Evolutionary conservation across 2,329 filamentous ascomycete species (phyloP), one percentile per base, ranked within the genome.

Genomic region (Magnaporthiopsis poae): DNA sequence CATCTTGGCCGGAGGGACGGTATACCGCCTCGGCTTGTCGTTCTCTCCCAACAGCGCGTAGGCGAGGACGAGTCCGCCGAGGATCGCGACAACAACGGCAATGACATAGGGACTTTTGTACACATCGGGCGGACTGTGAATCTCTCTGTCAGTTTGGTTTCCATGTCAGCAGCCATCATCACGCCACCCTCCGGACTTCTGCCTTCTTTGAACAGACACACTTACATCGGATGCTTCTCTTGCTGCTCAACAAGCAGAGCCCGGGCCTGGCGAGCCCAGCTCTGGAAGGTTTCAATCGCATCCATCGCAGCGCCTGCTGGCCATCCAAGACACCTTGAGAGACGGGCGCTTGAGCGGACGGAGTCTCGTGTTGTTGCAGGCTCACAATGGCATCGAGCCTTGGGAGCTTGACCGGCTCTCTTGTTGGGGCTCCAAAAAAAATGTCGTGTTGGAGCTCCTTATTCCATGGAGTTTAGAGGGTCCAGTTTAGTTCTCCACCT

Each of bases 1-100:
- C 69, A 84, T 77, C 74, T 86, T 84, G n/a, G 90, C 88, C 60
- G 83, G 72, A 5, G 85, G 81, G 36, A 92, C 83, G 62, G 76
- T 77, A 77, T 90, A 92, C 46, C 79, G 79, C 60, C 86, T 82
- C 11, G 83, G 78, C 69, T 72, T 74, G 66, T 79, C 77, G 7
- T 60, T 56, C 21, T 36, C 61, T 31, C 31, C 63, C 9, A n/a
- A 15, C n/a, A 61, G n/a, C 35, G 31, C 39, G 25, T 21, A 21
- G 46, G 15, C n/a, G 46, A 63, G 56, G 61, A 29, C 61, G 5
- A 66, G 21, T 13, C 61, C 39, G 63, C 52, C 65, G 18, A 66
- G 46, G 27, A 63, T 46, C 15, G 56, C 59, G 35, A 39, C 64
- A 18, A 61, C 35, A 35, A 39, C 15, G 15, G 64, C 64, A 21